Evolutionary conservation across 495 filamentous ascomycete species (phyloP).

Genomic region (Bathelium albidoporum): DNA sequence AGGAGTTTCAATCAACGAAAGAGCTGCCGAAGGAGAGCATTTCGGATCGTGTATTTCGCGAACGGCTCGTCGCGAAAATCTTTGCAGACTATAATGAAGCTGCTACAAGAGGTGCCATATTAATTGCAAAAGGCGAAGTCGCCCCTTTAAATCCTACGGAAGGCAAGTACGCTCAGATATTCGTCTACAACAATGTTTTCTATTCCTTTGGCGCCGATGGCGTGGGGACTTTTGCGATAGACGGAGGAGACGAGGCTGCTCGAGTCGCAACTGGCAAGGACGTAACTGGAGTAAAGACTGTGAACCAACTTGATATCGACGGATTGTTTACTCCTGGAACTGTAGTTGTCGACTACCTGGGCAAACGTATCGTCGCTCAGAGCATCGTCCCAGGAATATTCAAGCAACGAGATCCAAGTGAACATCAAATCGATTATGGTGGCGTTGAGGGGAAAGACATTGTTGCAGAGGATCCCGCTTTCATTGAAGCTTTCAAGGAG

Average conservation of each 20-base stretch:
- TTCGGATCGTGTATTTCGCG: conserved; percentile 92
- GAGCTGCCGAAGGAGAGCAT: conserved; percentile 87
- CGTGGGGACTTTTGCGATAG: conserved; percentile 89
- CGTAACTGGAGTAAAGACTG: conserved; percentile 80
- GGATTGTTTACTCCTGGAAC: conserved; percentile 93
- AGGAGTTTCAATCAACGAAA: conserved; percentile 94
- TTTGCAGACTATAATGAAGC: conserved; percentile 97
- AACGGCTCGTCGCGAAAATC: conserved; percentile 85
- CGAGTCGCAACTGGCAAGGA: conserved; percentile 96
- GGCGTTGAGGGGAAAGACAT: conserved; percentile 96
- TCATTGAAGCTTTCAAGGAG: conserved; percentile 77
- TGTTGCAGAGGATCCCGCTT: conserved; percentile 77
- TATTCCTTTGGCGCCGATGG: conserved; percentile 98
- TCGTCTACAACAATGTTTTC: conserved; percentile 99
- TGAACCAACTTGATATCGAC: conserved; percentile 93
- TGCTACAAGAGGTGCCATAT: conserved; percentile 80
- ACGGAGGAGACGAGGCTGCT: conserved; percentile 95
- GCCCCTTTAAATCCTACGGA: conserved; percentile 96
- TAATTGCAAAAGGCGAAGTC: conserved; percentile 88
- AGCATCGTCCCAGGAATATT: conserved; percentile 99
- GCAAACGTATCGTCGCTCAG: conserved; percentile 94
- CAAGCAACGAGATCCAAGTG: conserved; percentile 92
- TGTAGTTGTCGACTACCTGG: conserved; percentile 92
- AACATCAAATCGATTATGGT: conserved; percentile 98
- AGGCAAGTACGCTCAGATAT: conserved; percentile 86